Percentiles rank a stretch among this genome's conserved stretches.
These are phyloP conservation scores for Cadophora sp. DNA, from an alignment of 2,329 filamentous ascomycete species.

Conservation along the genomic window DNA sequence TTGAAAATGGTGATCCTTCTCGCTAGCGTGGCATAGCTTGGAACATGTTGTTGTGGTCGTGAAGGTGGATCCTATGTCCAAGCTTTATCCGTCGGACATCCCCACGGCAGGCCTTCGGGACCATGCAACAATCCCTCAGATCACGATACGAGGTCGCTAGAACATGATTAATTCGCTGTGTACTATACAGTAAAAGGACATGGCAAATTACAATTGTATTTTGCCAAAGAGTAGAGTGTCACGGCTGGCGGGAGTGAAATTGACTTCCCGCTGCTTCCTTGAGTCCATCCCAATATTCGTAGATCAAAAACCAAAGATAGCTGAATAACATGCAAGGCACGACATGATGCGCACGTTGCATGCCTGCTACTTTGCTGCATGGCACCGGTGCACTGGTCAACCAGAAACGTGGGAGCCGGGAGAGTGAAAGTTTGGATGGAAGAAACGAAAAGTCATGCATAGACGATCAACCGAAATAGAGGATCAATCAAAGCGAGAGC, in stretches of 20 bases:
- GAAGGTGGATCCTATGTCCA: conserved; percentile 10
- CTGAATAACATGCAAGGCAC: conserved; percentile 7
- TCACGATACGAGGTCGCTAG: background rate
- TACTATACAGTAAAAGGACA: background rate
- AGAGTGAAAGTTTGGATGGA: conserved; percentile 9
- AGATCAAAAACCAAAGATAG: background rate
- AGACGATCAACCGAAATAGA: conserved; percentile 18
- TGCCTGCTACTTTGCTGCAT: background rate
- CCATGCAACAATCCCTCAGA: conserved; percentile 2
- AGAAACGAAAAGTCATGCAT: conserved; percentile 9
- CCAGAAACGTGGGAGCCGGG: conserved; percentile 6
- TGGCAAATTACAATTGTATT: background rate
- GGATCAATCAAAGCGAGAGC: conserved; percentile 3
- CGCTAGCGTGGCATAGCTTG: conserved; percentile 10
- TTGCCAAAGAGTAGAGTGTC: conserved; percentile 1
- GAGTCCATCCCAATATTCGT: background rate
- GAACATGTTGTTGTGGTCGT: conserved; percentile 6
- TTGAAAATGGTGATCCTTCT: conserved; percentile 4
- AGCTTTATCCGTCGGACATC: conserved; percentile 31
- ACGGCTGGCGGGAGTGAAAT: background rate
- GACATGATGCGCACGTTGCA: conserved; percentile 9
- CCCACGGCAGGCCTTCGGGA: conserved; percentile 20
- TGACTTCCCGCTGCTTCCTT: background rate
- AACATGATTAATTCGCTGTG: background rate
- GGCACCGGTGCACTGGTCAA: background rate